phyloP scores from a whole-genome alignment of 2,329 filamentous ascomycete species.

The Botrytis fragariae region DNA sequence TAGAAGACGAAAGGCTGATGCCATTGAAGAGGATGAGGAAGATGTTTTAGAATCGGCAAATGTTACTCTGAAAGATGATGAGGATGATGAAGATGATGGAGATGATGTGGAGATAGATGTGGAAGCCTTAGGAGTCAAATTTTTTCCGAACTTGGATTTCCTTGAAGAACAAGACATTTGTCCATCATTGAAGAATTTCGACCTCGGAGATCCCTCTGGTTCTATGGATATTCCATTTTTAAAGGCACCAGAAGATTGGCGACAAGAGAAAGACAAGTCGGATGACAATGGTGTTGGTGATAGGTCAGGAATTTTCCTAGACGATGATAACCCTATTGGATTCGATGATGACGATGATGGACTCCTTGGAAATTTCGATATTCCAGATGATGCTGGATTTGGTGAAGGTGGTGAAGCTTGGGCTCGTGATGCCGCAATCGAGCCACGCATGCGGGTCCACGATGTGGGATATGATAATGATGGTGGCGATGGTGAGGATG shows the following conservation, averaged over 20 bases:
- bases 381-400: slow-evolving; percentile 71
- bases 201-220: slow-evolving; percentile 80
- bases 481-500: slow-evolving; percentile 49
- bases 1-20: slow-evolving; percentile 58
- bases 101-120: slow-evolving; percentile 78
- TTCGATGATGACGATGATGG: slow-evolving; percentile 79
- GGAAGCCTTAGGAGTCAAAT: slow-evolving; percentile 67
- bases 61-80: slow-evolving; percentile 43
- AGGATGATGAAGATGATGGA: slow-evolving; percentile 46
- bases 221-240: slow-evolving; percentile 89
- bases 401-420: slow-evolving; percentile 95
- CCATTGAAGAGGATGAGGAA: slow-evolving; percentile 49
- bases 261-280: slow-evolving; percentile 63
- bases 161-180: slow-evolving; percentile 90
- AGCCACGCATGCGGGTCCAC: slow-evolving; percentile 82
- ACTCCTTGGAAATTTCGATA: slow-evolving; percentile 66
- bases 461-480: slow-evolving; percentile 57
- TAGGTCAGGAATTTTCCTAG: slow-evolving; percentile 77
- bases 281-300: slow-evolving; percentile 55
- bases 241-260: slow-evolving; percentile 84
- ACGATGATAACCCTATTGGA: slow-evolving; percentile 79
- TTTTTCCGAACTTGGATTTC: slow-evolving; percentile 76
- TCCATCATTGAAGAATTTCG: slow-evolving; percentile 90
- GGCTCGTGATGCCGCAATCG: slow-evolving; percentile 84
- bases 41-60: slow-evolving; percentile 40